Base-by-base conservation (phyloP, 768 basidiomycete species). In the Mycena maculata region DNA sequence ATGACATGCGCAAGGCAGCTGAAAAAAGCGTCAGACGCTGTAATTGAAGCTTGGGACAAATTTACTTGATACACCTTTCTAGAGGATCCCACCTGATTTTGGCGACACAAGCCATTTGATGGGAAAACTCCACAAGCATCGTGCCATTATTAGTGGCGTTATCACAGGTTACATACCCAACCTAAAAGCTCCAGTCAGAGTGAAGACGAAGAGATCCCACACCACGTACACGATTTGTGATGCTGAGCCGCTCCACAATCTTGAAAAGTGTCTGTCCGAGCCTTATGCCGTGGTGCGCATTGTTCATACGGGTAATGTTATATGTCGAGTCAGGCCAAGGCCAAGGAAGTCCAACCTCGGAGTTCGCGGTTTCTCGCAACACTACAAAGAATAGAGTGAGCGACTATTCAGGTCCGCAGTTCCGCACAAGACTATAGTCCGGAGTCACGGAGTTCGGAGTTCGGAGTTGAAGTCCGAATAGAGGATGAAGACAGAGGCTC, bases 171-270 rank as follows among this genome's bases (percentile, higher is more conserved):
- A 63, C 54, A 31, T 63, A 63, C 3, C 62, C 62, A 20, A 57
- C 36, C 62, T 63, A 23, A 20, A 44, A 42, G 48, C 22, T 31
- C n/a, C 7, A 27, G 22, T 41, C 1, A 64, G 27, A 10, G 20
- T 38, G 27, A n/a, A 47, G 42, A 41, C 20, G 25, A 62, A 44
- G 23, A 63, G 10, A 45, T 30, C 16, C 20, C 28, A n/a, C 11
- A 31, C 28, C 25, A 13, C 71, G 11, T 66, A 83, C 80, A 71
- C 77, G 75, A 25, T 78, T 65, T 16, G 60, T 58, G 42, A 82
- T 76, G 0, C 70, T 71, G 22, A 82, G 38, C 9, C 76, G 70
- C 0, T 62, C 25, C 4, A 69, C 67, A 28, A 80, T 69, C 59
- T 79, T 65, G 39, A 31, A 65, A 27, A 65, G 25, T 2, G 64